Conservation (phyloP, 495 filamentous ascomycete species). For the Lindgomyces ingoldianus region DNA sequence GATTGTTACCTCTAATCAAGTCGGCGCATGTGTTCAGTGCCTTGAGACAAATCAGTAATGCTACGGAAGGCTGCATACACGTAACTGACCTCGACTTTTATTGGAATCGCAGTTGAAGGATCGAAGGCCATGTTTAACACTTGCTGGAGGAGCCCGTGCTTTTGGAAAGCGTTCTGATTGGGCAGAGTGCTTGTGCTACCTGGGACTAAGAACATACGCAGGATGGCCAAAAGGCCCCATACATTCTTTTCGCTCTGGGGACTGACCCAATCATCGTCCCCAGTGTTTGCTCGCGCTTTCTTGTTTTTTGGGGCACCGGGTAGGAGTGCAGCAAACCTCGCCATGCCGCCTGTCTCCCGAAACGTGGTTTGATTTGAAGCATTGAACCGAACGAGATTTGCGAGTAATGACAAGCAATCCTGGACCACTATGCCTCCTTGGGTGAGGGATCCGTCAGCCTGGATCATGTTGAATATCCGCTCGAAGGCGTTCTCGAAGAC, state of each 20-base stretch:
- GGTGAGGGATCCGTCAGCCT: constrained; percentile 75
- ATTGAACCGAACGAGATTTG: constrained; percentile 87
- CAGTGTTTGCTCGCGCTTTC: constrained; percentile 54
- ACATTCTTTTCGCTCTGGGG: constrained; percentile 85
- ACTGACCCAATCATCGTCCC: constrained; percentile 69
- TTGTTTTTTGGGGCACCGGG: constrained; percentile 47
- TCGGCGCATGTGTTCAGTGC: constrained; percentile 84
- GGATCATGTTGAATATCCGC: constrained; percentile 76
- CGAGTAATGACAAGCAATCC: constrained; percentile 90
- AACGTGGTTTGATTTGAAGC: constrained; percentile 92
- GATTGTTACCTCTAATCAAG: constrained; percentile 77
- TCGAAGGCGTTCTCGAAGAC: constrained; percentile 95
- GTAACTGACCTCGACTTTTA: constrained; percentile 72
- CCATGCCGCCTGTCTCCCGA: constrained; percentile 82
- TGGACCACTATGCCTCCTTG: constrained; percentile 89
- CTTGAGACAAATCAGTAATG: constrained; percentile 46
- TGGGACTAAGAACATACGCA: constrained; percentile 78
- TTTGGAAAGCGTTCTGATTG: constrained; percentile 86
- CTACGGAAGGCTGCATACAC: not conserved
- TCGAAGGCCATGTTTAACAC: constrained; percentile 83
- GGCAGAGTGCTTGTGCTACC: constrained; percentile 76
- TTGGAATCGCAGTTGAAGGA: constrained; percentile 68
- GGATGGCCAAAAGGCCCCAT: constrained; percentile 82
- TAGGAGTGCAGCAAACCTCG: constrained; percentile 70
- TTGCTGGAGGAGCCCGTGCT: constrained; percentile 76